Evolutionary conservation across 2,329 filamentous ascomycete genomes (phyloP), one percentile per base, ranked within the genome.

Genomic region (Lasiodiplodia sp.): DNA sequence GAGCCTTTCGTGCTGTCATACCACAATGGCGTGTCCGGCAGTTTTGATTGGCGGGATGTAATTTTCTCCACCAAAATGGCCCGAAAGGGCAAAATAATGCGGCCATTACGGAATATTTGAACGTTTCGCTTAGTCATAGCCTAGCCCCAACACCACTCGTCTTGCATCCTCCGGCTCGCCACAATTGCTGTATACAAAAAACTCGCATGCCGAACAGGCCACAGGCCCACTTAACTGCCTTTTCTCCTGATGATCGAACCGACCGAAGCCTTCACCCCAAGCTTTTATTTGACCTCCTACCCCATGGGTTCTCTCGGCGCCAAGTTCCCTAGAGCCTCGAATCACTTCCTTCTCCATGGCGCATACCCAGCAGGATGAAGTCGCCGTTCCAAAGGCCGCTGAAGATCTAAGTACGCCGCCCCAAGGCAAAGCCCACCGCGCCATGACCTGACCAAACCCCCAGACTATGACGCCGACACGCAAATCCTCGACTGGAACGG

Each of bases 401-500:
- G 44, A 47, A 10, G n/a, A 11, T 10, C 10, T 12, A 3, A 57
- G 31, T 21, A 37, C 1, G 23, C 14, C 12, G 0, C 16, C 51
- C 18, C 23, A 53, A 2, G 7, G 6, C 11, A 53, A 23, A 25
- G 18, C 18, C 44, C 44, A 52, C 49, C 10, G 6, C 16, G 4
- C 12, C 28, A 18, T 10, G 1, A n/a, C 10, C 52, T 56, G 7
- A 56, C 18, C 11, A 21, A 38, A 14, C 4, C 3, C 10, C 12
- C 18, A 57, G 31, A 38, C 55, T 14, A 51, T 51, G 40, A 31
- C 37, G 18, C n/a, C 38, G 18, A 62, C 25, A 52, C 37, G 1
- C 40, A 64, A 2, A 82, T 78, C 69, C 87, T 89, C 2, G 77
- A 14, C 77, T 81, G 56, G 86, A 83, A 71, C 81, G 77, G 71